These are phyloP conservation scores for Penicillium sp. DNA, from an alignment of 2,329 filamentous ascomycete genomes.

Conservation along the genomic window DNA sequence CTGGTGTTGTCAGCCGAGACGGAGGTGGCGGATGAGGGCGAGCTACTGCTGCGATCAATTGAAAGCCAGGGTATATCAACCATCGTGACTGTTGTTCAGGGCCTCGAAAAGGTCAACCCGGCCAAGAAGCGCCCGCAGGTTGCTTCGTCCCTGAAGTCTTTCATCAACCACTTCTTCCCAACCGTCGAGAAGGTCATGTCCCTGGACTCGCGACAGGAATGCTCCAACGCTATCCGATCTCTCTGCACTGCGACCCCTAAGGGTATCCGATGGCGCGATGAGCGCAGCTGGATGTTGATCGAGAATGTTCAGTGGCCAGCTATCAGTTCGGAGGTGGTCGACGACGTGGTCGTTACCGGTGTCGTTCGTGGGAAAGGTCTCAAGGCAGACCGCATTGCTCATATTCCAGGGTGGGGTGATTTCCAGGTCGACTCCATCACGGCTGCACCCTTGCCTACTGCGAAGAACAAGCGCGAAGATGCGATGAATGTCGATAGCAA, in stretches of 20 bases:
- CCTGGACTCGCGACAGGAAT: conserved; percentile 84
- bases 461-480: conserved; percentile 54
- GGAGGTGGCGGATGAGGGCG: conserved; percentile 74
- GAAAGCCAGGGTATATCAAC: conserved; percentile 95
- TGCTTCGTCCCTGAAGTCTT: conserved; percentile 80
- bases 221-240: conserved; percentile 83
- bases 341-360: conserved; percentile 73
- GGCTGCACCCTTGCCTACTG: conserved; percentile 64
- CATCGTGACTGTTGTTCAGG: conserved; percentile 79
- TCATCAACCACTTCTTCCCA: conserved; percentile 91
- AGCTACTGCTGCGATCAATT: conserved; percentile 78
- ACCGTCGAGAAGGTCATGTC: conserved; percentile 87
- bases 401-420: conserved; percentile 89
- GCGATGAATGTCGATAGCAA: conserved; percentile 67
- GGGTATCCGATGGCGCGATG: conserved; percentile 91
- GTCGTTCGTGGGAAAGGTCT: conserved; percentile 80
- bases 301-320: conserved; percentile 74
- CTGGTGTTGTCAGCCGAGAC: conserved; percentile 77
- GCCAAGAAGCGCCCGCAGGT: conserved; percentile 75
- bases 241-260: conserved; percentile 90
- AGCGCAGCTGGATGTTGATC: conserved; percentile 90
- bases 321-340: conserved; percentile 43
- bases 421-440: conserved; percentile 90
- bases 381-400: conserved; percentile 84
- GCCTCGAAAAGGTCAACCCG: conserved; percentile 72